Conservation (phyloP, 352 stramenopile species). For the Phytophthora kernoviae region DNA sequence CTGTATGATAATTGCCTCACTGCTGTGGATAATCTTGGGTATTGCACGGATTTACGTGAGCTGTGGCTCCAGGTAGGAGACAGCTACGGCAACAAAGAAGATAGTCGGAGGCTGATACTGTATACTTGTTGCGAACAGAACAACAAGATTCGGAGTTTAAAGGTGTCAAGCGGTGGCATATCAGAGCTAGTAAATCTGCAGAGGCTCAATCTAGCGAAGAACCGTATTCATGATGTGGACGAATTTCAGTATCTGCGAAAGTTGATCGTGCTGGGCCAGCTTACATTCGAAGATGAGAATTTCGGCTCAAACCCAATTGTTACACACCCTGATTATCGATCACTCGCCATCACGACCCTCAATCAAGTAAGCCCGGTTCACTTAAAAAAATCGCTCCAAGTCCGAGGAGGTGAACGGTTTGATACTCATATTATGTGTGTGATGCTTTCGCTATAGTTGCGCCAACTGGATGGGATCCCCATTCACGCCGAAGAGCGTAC, state of each 20-base stretch:
- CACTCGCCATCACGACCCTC: slow-evolving; percentile 67
- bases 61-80: slow-evolving; percentile 74
- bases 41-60: slow-evolving; percentile 76
- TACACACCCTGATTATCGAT: slow-evolving; percentile 70
- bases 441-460: too few relatives aligned
- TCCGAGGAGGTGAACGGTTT: too few relatives aligned
- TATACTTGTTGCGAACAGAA: slow-evolving; percentile 30
- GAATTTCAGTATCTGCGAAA: slow-evolving; percentile 69
- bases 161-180: slow-evolving; percentile 42
- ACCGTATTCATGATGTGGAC: slow-evolving; percentile 70
- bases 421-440: too few relatives aligned
- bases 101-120: neutral
- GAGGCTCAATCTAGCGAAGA: slow-evolving; percentile 74
- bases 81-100: neutral
- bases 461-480: slow-evolving; percentile 49
- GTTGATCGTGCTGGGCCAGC: slow-evolving; percentile 56
- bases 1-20: slow-evolving; percentile 75
- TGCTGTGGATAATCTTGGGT: slow-evolving; percentile 61
- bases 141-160: slow-evolving; percentile 67
- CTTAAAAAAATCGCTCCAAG: too few relatives aligned
- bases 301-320: slow-evolving; percentile 86
- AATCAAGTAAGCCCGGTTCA: slow-evolving; percentile 43
- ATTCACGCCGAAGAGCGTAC: slow-evolving; percentile 47
- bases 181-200: slow-evolving; percentile 73
- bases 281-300: slow-evolving; percentile 80